Evolutionary conservation across 2,329 filamentous ascomycete species (phyloP).

Genomic region (Colletotrichum eleusines): DNA sequence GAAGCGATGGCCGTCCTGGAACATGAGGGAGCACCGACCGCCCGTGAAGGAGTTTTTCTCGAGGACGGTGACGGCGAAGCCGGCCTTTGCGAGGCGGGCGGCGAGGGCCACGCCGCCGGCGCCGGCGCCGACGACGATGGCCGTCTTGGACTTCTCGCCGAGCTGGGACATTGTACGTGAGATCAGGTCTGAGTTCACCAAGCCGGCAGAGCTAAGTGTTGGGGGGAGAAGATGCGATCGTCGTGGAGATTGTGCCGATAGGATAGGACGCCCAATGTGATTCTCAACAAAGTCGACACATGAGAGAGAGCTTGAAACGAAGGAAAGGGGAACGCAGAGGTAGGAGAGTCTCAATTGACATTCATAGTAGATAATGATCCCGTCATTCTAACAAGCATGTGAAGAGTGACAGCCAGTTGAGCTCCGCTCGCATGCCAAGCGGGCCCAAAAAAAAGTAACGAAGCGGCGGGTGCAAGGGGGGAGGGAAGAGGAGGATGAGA

Average conservation of each 20-base stretch:
- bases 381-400: conserved; percentile 26
- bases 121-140: conserved; percentile 63
- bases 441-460: conserved; percentile 34
- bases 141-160: conserved; percentile 49
- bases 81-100: conserved; percentile 77
- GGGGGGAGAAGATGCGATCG: neutral
- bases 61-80: conserved; percentile 79
- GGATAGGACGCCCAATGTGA: neutral
- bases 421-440: conserved; percentile 21
- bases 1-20: conserved; percentile 74
- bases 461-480: conserved; percentile 17
- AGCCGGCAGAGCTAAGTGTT: neutral
- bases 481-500: neutral
- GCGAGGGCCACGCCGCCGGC: conserved; percentile 79
- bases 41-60: conserved; percentile 82
- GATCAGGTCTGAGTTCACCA: neutral
- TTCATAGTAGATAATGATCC: conserved; percentile 32
- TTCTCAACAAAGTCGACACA: conserved; percentile 1
- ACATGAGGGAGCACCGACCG: conserved; percentile 76
- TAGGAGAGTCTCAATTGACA: conserved; percentile 20
- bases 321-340: neutral
- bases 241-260: neutral
- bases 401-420: conserved; percentile 25
- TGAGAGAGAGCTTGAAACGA: neutral
- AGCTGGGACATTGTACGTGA: conserved; percentile 30